phyloP scores from a whole-genome alignment of 768 basidiomycete species.

The Asterophora parasitica region DNA sequence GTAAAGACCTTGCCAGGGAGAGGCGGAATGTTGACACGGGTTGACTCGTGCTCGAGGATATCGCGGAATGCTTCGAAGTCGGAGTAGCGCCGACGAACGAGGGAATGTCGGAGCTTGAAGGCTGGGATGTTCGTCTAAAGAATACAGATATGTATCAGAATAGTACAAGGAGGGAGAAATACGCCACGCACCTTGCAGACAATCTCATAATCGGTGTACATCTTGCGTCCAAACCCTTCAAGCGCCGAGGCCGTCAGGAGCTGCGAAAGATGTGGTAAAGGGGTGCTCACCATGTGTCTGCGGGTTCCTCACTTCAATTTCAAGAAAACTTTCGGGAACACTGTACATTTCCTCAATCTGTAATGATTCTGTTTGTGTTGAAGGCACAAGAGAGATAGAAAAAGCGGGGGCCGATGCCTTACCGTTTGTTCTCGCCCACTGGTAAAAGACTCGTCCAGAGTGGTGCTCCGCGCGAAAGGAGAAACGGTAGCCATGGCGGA shows the following conservation, averaged over 20 bases:
- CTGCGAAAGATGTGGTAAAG: neutral
- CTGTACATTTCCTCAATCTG: slow-evolving; percentile 99
- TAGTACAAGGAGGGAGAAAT: neutral
- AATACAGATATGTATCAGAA: neutral
- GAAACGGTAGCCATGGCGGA: slow-evolving; percentile 39
- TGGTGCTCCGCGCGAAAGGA: slow-evolving; percentile 57
- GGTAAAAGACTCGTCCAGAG: slow-evolving; percentile 50
- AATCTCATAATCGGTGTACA: slow-evolving; percentile 99
- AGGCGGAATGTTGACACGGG: slow-evolving; percentile 95
- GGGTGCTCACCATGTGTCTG: slow-evolving; percentile 79
- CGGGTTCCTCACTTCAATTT: slow-evolving; percentile 96
- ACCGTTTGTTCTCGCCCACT: slow-evolving; percentile 57
- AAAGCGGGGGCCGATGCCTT: slow-evolving; percentile 19
- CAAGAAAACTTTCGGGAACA: slow-evolving; percentile 93
- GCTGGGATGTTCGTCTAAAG: slow-evolving; percentile 98
- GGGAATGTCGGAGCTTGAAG: slow-evolving; percentile 92
- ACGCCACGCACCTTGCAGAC: slow-evolving; percentile 76
- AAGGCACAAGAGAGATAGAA: slow-evolving; percentile 16
- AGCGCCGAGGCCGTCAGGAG: neutral
- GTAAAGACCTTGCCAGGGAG: slow-evolving; percentile 99
- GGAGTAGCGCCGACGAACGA: slow-evolving; percentile 84
- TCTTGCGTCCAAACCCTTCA: slow-evolving; percentile 91
- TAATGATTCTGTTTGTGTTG: slow-evolving; percentile 23
- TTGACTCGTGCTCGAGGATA: slow-evolving; percentile 94
- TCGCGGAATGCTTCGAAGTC: slow-evolving; percentile 98